These are phyloP conservation scores for Syzygium oleosum DNA, from an alignment of 345 rosid species.

Conservation along the genomic window DNA sequence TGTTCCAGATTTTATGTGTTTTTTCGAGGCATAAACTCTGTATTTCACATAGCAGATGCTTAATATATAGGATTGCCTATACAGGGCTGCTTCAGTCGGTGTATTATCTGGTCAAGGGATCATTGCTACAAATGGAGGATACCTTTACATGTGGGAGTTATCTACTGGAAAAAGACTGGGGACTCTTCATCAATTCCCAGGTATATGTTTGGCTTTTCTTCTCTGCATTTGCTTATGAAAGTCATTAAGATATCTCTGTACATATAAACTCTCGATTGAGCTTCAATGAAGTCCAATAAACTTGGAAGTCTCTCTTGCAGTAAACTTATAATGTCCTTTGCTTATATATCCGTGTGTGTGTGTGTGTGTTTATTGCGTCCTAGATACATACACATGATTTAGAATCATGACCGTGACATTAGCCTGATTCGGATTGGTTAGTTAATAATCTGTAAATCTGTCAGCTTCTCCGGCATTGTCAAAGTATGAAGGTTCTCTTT, in stretches of 20 bases:
- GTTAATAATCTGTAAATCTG: not conserved
- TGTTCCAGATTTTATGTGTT: not conserved
- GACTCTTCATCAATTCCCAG: slow-evolving; percentile 59
- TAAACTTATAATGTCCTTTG: not conserved
- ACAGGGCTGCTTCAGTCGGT: slow-evolving; percentile 54
- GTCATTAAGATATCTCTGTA: not conserved
- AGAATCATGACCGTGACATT: not conserved
- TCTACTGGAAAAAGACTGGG: slow-evolving; percentile 58
- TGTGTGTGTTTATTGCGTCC: not conserved
- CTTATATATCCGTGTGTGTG: not conserved
- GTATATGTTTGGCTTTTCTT: slow-evolving; percentile 19
- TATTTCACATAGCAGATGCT: not conserved
- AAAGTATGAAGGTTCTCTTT: not conserved
- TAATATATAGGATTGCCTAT: slow-evolving; percentile 5
- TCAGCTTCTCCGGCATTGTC: not conserved
- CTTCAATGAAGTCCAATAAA: not conserved
- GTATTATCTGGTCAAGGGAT: slow-evolving; percentile 56
- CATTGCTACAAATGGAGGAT: slow-evolving; percentile 64
- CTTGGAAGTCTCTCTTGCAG: not conserved
- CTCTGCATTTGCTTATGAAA: not conserved
- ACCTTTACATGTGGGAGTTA: slow-evolving; percentile 65
- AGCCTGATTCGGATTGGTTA: not conserved
- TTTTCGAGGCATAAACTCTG: not conserved
- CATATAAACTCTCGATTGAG: not conserved
- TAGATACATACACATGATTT: not conserved